Evolutionary conservation across 1,284 basidiomycete genomes (phyloP).

Genomic region (Flammula alnicola): DNA sequence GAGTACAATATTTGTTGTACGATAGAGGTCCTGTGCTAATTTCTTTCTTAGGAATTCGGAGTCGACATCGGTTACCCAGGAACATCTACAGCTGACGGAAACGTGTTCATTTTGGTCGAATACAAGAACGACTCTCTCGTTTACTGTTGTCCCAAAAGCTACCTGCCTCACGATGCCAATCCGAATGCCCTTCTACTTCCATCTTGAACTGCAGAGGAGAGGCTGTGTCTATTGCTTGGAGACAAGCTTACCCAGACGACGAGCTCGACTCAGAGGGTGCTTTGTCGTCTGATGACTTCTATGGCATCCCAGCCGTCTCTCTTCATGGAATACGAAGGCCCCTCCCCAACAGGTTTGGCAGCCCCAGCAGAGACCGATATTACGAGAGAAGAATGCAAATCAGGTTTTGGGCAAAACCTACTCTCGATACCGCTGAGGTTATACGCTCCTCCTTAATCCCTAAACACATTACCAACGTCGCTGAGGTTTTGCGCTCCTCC

Average conservation of each 20-base stretch:
- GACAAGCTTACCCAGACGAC: background rate
- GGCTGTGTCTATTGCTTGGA: background rate
- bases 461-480: slow-evolving; percentile 9
- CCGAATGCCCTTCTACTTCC: slow-evolving; percentile 11
- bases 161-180: slow-evolving; percentile 26
- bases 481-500: slow-evolving; percentile 18
- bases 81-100: slow-evolving; percentile 24
- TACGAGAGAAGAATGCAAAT: slow-evolving; percentile 19
- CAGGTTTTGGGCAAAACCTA: slow-evolving; percentile 19
- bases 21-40: background rate
- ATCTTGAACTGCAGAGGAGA: slow-evolving; percentile 2
- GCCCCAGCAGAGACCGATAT: background rate
- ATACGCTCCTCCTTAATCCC: slow-evolving; percentile 17
- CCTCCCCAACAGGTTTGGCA: background rate
- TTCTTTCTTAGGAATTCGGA: slow-evolving; percentile 11
- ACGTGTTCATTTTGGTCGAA: slow-evolving; percentile 30
- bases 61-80: slow-evolving; percentile 21
- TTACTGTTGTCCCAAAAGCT: slow-evolving; percentile 22
- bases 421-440: slow-evolving; percentile 12
- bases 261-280: slow-evolving; percentile 17
- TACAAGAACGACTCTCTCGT: slow-evolving; percentile 10
- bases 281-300: slow-evolving; percentile 24
- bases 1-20: background rate
- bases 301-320: slow-evolving; percentile 27
- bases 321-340: slow-evolving; percentile 12